These are phyloP conservation scores for Trichoderma sp. DNA, from an alignment of 2,329 filamentous ascomycete species.

Conservation along the genomic window DNA sequence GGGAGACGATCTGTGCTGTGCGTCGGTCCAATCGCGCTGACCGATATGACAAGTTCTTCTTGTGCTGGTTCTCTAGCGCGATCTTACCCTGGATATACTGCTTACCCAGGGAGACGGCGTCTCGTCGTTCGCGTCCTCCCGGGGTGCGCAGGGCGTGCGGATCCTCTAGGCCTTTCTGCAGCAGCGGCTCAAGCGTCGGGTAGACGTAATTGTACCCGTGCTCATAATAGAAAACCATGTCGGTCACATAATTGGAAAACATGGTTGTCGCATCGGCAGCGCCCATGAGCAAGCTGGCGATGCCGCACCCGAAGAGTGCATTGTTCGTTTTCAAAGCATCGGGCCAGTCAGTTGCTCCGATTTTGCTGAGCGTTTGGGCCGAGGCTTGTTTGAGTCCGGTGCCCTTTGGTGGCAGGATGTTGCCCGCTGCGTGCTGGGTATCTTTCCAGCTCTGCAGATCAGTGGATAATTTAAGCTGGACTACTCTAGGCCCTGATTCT, in stretches of 20 bases:
- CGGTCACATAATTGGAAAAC: slow-evolving; percentile 30
- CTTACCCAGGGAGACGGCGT: slow-evolving; percentile 24
- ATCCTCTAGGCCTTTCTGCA: slow-evolving; percentile 24
- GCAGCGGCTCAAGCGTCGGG: slow-evolving; percentile 24
- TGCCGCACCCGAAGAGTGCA: slow-evolving; percentile 27
- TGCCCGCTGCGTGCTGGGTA: slow-evolving; percentile 24
- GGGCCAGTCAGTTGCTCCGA: slow-evolving; percentile 25
- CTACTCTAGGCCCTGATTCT: slow-evolving; percentile 16
- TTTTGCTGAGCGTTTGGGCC: slow-evolving; percentile 13
- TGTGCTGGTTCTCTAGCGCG: slow-evolving; percentile 22
- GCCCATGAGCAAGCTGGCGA: slow-evolving; percentile 26
- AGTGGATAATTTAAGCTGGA: slow-evolving; percentile 24
- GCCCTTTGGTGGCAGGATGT: slow-evolving; percentile 26
- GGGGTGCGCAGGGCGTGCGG: slow-evolving; percentile 23
- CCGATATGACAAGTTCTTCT: slow-evolving; percentile 7
- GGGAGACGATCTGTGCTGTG: slow-evolving; percentile 23
- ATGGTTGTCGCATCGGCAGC: slow-evolving; percentile 25
- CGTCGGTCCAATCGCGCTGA: slow-evolving; percentile 25
- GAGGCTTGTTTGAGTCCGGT: slow-evolving; percentile 23
- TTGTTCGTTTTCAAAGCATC: slow-evolving; percentile 27
- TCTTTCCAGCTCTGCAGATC: slow-evolving; percentile 27
- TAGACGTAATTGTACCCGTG: slow-evolving; percentile 29
- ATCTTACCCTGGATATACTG: slow-evolving; percentile 27
- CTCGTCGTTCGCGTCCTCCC: slow-evolving; percentile 25
- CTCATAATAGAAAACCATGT: slow-evolving; percentile 30